These are phyloP conservation scores for Paraphaeosphaeria sporulosa DNA, from an alignment of 2,329 filamentous ascomycete species.

Conservation along the genomic window DNA sequence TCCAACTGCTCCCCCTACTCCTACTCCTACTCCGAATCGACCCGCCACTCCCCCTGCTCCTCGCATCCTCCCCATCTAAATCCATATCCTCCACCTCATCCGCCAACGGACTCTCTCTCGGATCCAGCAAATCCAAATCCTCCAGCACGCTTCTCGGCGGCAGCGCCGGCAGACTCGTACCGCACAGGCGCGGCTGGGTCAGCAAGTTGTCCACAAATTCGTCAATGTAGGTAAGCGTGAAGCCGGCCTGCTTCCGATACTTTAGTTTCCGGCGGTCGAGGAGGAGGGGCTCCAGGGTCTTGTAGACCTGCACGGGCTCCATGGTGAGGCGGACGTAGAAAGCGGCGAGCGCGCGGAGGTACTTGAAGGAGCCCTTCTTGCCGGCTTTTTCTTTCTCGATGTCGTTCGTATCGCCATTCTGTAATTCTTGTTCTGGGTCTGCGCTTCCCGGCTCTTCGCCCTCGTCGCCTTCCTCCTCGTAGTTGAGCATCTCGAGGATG, in stretches of 20 bases:
- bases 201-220: slow-evolving; percentile 93
- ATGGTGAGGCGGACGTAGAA: slow-evolving; percentile 95
- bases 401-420: background rate
- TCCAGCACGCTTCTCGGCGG: slow-evolving; percentile 82
- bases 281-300: slow-evolving; percentile 80
- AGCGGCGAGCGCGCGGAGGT: slow-evolving; percentile 84
- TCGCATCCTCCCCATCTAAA: slow-evolving; percentile 64
- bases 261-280: slow-evolving; percentile 85
- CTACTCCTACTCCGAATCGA: slow-evolving; percentile 13
- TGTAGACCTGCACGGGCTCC: slow-evolving; percentile 80
- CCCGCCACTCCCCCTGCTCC: slow-evolving; percentile 9
- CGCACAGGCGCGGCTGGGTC: slow-evolving; percentile 87
- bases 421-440: slow-evolving; percentile 45
- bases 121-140: slow-evolving; percentile 86
- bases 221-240: slow-evolving; percentile 81
- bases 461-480: slow-evolving; percentile 49
- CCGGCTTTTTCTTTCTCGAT: slow-evolving; percentile 30
- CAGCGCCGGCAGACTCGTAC: slow-evolving; percentile 91
- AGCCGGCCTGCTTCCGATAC: slow-evolving; percentile 76
- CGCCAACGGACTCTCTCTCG: slow-evolving; percentile 81
- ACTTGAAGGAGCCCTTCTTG: slow-evolving; percentile 65
- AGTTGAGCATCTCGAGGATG: slow-evolving; percentile 78
- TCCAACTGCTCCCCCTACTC: slow-evolving; percentile 10
- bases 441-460: slow-evolving; percentile 47
- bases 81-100: slow-evolving; percentile 74